Base-by-base conservation (phyloP, 768 basidiomycete genomes). In the Leccinum incarnatum region DNA sequence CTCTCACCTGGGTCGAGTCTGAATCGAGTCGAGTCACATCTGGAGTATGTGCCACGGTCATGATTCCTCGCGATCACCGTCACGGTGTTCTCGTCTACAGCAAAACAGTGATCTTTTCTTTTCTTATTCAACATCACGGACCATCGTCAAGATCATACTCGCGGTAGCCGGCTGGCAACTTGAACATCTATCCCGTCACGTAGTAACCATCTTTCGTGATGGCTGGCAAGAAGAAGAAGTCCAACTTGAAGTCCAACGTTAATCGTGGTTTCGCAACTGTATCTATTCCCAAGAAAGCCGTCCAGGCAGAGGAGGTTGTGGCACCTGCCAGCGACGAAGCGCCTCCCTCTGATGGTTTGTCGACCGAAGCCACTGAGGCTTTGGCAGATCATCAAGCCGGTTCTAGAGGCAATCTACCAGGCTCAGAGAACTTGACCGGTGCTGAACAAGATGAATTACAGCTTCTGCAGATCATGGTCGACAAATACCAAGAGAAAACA, bases 401-500 rank as follows among this genome's bases (percentile, higher is more conserved):
- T 50, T 54, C 19, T 12, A 53, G 15, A 36, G 58, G 51, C 36
- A 59, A 57, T 56, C 56, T 48, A 27, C 65, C 58, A 47, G 54
- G 53, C 40, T 23, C 51, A 15, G 75, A 74, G 45, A 74, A 70
- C 47, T 21, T 21, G 21, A 70, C 72, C 49, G 72, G 74, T 58
- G 65, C 69, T 17, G 75, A 76, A 53, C 78, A 76, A 53, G 75
- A 71, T 11, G 82, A 82, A 67, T 83, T 87, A 54, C 79, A 77
- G 58, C 77, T 79, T 30, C 76, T 93, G 53, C 93, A 95, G 74
- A 75, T 72, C 49, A 67, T 93, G 50, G 83, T 96, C 1, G 93
- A 96, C 62, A 88, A 84, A 66, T 77, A 88, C 51, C 93, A 96
- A 67, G 93, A 95, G 19, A 94, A 86, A 69, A 89, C 83, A 5